Base-by-base conservation (phyloP, 768 basidiomycete species). In the Auriculariales sp. region DNA sequence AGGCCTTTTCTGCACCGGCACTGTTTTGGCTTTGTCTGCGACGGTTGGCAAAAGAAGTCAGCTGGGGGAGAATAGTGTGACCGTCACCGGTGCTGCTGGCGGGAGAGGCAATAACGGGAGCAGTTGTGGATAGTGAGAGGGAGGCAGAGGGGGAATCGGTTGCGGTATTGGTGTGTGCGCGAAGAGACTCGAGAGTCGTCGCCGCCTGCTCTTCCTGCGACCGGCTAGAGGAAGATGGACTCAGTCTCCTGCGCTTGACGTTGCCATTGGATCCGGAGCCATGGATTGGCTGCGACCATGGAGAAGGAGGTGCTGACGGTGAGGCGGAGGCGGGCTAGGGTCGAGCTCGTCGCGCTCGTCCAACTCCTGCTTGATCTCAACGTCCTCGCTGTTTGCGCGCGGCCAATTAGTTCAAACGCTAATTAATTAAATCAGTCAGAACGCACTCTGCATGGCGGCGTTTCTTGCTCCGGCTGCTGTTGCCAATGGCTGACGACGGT, bases 41-140 rank as follows among this genome's bases (percentile, higher is more conserved):
- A 31, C 77, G 74, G 12, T 4, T 44, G 14, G 83, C 80, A 62
- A 87, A 86, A 62, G 81, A 83, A 60, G 82, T 84, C 27, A 84
- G 77, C 11, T 79, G 81, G 2, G 82, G 75, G 0, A 81, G 77
- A 5, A 83, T 65, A 0, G 79, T 72, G 57, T 76, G 57, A 53
- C 45, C 35, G 35, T 22, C 35, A 22, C 35, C 22, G n/a, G 35
- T n/a, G 35, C 35, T 36, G n/a, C n/a, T 15, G 10, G 35, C 35
- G 7, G 35, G 35, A 15, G 35, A 36, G 35, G 35, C 35, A 22
- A 15, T 3, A 22, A 36, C 35, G 35, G 35, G n/a, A 36, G 7
- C 10, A 22, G 31, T 32, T 15, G 31, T 9, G 31, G 9, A 15
- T 32, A 32, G 31, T 15, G 7, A 15, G 9, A 9, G 31, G 31